Conservation (phyloP, 305 asterid species). For the Plantago coronopus region DNA sequence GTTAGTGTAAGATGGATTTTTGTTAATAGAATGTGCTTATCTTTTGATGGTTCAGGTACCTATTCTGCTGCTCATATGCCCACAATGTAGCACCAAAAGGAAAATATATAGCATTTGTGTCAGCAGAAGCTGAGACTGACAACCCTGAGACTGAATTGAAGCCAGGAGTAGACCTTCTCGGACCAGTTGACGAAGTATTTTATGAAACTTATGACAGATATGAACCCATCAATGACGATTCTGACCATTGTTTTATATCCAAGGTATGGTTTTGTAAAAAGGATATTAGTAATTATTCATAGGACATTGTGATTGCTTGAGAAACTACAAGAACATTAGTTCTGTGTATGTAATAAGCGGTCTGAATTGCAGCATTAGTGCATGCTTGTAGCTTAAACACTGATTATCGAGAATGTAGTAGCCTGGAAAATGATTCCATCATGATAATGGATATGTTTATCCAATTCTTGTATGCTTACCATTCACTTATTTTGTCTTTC, state of each 20-base stretch:
- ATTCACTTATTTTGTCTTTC: constrained; percentile 1
- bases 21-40: neutral
- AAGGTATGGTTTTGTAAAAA: constrained; percentile 26
- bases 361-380: no score
- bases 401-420: neutral
- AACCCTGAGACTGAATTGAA: constrained; percentile 81
- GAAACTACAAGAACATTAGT: neutral
- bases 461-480: neutral
- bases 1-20: no score
- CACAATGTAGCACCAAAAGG: constrained; percentile 93
- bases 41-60: constrained; percentile 50
- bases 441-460: neutral
- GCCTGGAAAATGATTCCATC: neutral
- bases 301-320: neutral
- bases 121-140: constrained; percentile 84
- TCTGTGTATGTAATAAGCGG: no score
- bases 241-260: constrained; percentile 70
- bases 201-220: constrained; percentile 81
- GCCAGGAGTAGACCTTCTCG: constrained; percentile 89
- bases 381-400: neutral
- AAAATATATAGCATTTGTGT: constrained; percentile 76
- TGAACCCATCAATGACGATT: constrained; percentile 50
- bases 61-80: constrained; percentile 89
- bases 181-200: constrained; percentile 77
- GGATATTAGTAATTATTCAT: neutral